phyloP scores from a whole-genome alignment of 345 rosid species.

The Heritiera fomes region DNA sequence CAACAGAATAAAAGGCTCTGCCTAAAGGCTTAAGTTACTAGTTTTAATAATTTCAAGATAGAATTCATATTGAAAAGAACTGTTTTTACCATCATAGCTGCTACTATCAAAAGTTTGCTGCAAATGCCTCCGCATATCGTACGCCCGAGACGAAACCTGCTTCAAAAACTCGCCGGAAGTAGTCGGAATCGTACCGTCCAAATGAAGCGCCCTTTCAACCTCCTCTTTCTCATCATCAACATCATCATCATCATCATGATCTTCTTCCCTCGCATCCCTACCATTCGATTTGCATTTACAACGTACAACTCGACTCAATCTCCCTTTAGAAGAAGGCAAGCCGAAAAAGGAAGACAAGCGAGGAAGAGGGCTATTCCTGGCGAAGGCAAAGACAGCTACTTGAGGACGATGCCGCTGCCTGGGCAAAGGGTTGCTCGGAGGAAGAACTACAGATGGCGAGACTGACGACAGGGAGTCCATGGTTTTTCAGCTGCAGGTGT shows the following conservation, averaged over 20 bases:
- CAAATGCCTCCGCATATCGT: conserved; percentile 87
- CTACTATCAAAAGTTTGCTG: conserved; percentile 79
- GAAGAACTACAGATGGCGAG: conserved; percentile 83
- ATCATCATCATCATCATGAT: conserved; percentile 35
- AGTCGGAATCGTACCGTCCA: conserved; percentile 93
- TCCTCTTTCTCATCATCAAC: conserved; percentile 48
- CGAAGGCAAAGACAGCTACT: conserved; percentile 33
- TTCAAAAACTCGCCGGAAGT: conserved; percentile 79
- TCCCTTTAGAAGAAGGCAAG: conserved; percentile 31
- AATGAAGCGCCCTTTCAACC: conserved; percentile 78
- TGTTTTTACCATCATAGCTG: conserved; percentile 78
- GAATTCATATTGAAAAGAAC: not conserved
- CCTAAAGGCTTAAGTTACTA: not conserved
- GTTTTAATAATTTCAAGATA: not conserved
- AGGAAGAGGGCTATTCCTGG: conserved; percentile 28
- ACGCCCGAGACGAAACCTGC: conserved; percentile 93
- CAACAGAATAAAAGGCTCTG: not conserved
- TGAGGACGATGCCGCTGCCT: conserved; percentile 36
- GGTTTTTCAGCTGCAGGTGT: not conserved
- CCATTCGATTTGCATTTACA: conserved; percentile 53
- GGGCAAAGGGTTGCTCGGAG: conserved; percentile 45
- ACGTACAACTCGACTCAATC: conserved; percentile 26
- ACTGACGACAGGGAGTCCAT: conserved; percentile 76
- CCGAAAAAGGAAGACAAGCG: conserved; percentile 33
- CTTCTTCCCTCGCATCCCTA: conserved; percentile 21